Conservation (phyloP, 2,329 filamentous ascomycete species). For the Penicillium sp. region DNA sequence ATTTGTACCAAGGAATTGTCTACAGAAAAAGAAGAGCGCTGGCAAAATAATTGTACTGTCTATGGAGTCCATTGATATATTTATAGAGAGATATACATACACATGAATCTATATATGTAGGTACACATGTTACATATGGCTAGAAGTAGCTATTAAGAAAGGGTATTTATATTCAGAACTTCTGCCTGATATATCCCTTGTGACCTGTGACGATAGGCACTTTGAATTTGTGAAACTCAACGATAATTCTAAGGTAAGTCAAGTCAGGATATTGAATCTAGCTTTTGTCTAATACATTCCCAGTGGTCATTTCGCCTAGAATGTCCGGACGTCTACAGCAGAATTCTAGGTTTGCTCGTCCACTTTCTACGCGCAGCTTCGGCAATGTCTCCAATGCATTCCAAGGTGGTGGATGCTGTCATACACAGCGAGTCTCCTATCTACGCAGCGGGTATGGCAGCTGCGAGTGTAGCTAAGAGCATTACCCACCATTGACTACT, state of each 20-base stretch:
- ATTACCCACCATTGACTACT: no score
- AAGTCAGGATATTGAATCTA: background rate
- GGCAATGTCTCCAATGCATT: background rate
- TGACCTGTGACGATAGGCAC: background rate
- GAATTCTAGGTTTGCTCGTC: background rate
- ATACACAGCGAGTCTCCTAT: no score
- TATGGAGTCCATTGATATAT: no score
- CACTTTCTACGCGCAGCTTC: background rate
- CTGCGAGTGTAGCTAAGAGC: no score
- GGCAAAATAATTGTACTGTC: background rate
- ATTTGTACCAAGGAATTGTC: background rate
- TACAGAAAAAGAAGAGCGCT: background rate
- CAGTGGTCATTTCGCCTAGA: background rate
- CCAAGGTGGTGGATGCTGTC: no score
- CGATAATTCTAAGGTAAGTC: background rate
- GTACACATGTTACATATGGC: no score
- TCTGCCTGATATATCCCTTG: no score
- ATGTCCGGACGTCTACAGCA: background rate
- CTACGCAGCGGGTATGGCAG: no score
- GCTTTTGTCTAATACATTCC: background rate
- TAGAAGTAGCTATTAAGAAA: no score
- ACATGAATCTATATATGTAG: no score
- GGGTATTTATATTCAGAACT: no score
- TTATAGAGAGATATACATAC: no score
- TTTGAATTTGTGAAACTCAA: background rate